Base-by-base conservation (phyloP, 2,329 filamentous ascomycete species). In the Sporothrix euskadiensis region DNA sequence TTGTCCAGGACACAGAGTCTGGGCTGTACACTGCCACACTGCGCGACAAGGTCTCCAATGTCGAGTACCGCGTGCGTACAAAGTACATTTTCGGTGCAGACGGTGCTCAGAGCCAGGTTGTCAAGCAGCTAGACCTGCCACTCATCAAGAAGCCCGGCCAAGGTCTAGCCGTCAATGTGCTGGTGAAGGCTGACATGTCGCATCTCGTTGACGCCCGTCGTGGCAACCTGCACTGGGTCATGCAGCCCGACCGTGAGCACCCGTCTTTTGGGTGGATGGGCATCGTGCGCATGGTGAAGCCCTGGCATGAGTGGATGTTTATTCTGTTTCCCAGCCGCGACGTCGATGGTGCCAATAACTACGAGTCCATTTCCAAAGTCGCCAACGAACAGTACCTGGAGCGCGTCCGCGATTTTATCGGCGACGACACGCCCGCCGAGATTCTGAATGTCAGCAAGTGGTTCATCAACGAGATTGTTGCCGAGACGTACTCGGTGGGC, bases 261-360 rank as follows among this genome's bases (percentile, higher is more conserved):
- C 85, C 86, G 0, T 81, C 81, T 0, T 89, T 86, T 79, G 87
- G 83, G 0, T 88, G 85, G 84, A 81, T 81, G 44, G 80, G 79
- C 3, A 79, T 88, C 75, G 81, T 85, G 2, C 82, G 89, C 32
- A 90, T 91, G 88, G 88, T 91, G 4, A 88, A 86, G 80, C 85
- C 88, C 0, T 91, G 88, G 88, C 78, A 86, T 75, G 86, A 91
- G 80, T 91, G 88, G 88, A 83, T 88, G 81, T 87, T 87, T 61
- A 87, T 88, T 73, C 78, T 89, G 19, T 80, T 89, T 19, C 84
- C 85, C 0, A 82, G 83, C 0, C 75, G 82, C 1, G 85, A 85
- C 7, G 83, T 88, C 77, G 87, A 85, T 32, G 54, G n/a, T 12
- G 47, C 30, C 32, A 47, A 26, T 49, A 22, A 69, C 57, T 10